Conservation (phyloP, 2,329 filamentous ascomycete species). For the Myriosclerotinia duriaeana region DNA sequence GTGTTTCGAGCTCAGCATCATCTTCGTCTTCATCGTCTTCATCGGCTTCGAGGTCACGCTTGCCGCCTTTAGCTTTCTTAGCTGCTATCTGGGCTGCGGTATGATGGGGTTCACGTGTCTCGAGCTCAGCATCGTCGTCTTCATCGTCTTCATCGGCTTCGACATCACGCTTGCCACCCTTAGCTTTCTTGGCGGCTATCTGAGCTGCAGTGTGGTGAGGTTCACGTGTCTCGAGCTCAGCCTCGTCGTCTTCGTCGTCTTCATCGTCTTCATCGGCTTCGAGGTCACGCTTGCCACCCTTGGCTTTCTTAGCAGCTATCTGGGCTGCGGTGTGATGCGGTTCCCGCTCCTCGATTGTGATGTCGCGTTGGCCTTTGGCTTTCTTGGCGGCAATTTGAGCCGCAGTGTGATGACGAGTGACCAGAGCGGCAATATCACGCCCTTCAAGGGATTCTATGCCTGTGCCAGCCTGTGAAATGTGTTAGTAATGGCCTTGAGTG, state of each 20-base stretch:
- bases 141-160: conserved; percentile 16
- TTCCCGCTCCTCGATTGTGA: conserved; percentile 25
- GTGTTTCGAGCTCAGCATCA: no score
- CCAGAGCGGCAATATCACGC: conserved; percentile 17
- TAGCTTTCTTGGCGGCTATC: conserved; percentile 21
- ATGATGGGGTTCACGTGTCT: conserved; percentile 27
- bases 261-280: no score
- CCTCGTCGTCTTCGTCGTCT: no score
- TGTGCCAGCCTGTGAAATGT: neutral
- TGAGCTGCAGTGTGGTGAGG: no score
- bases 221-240: no score
- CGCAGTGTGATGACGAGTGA: conserved; percentile 27
- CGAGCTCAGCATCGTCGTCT: no score
- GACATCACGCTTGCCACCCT: conserved; percentile 18
- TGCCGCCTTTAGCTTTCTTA: conserved; percentile 29
- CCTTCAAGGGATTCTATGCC: conserved; percentile 17
- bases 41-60: neutral
- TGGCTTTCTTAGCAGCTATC: conserved; percentile 32
- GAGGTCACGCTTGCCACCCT: conserved; percentile 17
- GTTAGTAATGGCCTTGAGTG: neutral
- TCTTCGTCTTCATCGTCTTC: no score
- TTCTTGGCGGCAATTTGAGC: conserved; percentile 30
- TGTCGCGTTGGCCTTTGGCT: conserved; percentile 17
- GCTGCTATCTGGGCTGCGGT: conserved; percentile 33
- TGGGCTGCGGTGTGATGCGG: conserved; percentile 33